Evolutionary conservation across 352 stramenopile species (phyloP).

Genomic region (Pythium aristosporum): DNA sequence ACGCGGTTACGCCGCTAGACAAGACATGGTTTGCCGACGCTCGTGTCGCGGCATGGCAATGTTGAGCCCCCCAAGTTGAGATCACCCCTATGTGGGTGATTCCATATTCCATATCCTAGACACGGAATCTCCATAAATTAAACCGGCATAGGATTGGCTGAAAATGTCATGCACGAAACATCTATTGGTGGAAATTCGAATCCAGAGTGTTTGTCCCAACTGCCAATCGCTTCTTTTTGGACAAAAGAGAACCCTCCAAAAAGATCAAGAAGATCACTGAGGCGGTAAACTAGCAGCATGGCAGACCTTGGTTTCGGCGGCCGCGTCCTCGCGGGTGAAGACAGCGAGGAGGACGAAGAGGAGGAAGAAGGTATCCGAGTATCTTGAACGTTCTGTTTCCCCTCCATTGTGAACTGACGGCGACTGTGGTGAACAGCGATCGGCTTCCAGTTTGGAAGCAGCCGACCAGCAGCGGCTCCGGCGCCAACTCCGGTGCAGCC

Average conservation of each 20-base stretch:
- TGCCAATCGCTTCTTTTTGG: conserved; percentile 1
- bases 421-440: conserved; percentile 12
- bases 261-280: not conserved
- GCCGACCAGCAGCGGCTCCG: not conserved
- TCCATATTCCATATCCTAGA: conserved; percentile 1
- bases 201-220: conserved; percentile 6
- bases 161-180: no score
- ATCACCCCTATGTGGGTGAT: no score
- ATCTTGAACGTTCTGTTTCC: not conserved
- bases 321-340: conserved; percentile 69
- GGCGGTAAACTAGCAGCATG: conserved; percentile 30
- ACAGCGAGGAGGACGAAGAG: conserved; percentile 75
- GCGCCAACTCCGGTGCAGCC: conserved; percentile 7
- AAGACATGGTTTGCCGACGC: not conserved
- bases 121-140: conserved; percentile 12
- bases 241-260: conserved; percentile 7
- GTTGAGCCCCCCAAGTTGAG: no score
- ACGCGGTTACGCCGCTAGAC: conserved; percentile 56
- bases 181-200: not conserved
- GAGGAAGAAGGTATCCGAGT: conserved; percentile 43
- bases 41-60: no score
- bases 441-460: conserved; percentile 20
- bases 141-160: conserved; percentile 3
- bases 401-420: not conserved
- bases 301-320: conserved; percentile 50